Percentiles rank a stretch among this genome's conserved stretches.
Evolutionary conservation across 441 rosid species (phyloP).

Genomic region (Jatropha podagrica): DNA sequence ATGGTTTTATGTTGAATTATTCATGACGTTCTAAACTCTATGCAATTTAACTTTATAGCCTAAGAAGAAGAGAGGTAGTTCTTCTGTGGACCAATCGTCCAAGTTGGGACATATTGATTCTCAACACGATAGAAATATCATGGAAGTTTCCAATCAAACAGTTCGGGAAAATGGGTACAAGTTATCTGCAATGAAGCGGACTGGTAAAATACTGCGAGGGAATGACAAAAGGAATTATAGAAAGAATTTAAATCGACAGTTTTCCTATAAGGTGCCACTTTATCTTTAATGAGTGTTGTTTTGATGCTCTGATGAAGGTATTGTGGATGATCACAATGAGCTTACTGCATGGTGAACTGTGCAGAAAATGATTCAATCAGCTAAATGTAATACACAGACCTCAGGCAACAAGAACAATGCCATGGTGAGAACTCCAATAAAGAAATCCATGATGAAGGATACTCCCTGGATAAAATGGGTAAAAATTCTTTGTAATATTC

Average conservation of each 20-base stretch:
- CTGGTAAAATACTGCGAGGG: not conserved
- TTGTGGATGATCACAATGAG: not conserved
- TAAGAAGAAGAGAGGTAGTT: not conserved
- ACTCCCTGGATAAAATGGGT: not conserved
- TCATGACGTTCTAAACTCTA: not conserved
- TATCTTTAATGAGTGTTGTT: not conserved
- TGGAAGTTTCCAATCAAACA: not conserved
- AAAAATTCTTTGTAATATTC: not conserved
- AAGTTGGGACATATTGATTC: not conserved
- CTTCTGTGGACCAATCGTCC: not conserved
- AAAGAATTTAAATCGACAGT: not conserved
- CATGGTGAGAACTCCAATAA: not conserved
- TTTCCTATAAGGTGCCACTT: not conserved
- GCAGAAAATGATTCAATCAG: not conserved
- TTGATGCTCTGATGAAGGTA: not conserved
- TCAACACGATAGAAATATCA: not conserved
- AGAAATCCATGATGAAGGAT: not conserved
- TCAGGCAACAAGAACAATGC: not conserved
- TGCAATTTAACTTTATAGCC: not conserved
- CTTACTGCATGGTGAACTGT: not conserved
- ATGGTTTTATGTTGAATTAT: not conserved
- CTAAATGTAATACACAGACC: not conserved
- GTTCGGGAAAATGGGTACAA: not conserved
- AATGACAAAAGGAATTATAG: not conserved
- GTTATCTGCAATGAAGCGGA: not conserved